phyloP scores from a whole-genome alignment of 2,329 filamentous ascomycete genomes.

The Aspergillus pseudoterreus region DNA sequence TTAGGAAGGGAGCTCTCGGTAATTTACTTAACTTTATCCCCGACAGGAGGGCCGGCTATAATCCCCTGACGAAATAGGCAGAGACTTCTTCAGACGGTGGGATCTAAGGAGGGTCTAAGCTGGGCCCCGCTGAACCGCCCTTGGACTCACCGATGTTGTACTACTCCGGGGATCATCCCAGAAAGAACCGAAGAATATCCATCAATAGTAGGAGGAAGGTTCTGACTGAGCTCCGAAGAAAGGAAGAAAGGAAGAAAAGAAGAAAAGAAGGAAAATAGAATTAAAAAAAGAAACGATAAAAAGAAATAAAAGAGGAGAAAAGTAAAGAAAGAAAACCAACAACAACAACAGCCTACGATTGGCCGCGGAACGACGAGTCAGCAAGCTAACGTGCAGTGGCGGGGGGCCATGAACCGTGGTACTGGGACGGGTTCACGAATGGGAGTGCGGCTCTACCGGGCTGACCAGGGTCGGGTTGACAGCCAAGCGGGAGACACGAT shows the following conservation, averaged over 20 bases:
- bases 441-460: constrained; percentile 11
- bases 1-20: no score
- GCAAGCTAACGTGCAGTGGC: constrained; percentile 18
- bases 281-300: not conserved
- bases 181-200: no score
- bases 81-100: no score
- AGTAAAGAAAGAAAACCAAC: constrained; percentile 7
- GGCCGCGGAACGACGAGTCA: constrained; percentile 16
- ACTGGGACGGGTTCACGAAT: constrained; percentile 20
- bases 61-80: no score
- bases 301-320: not conserved
- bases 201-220: no score
- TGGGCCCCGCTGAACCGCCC: no score
- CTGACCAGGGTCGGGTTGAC: constrained; percentile 13
- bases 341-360: constrained; percentile 17
- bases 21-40: no score
- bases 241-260: not conserved
- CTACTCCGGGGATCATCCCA: no score
- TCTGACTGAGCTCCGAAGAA: not conserved
- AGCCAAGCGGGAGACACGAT: constrained; percentile 17
- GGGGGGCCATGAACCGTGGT: constrained; percentile 18
- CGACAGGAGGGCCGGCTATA: no score
- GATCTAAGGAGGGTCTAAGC: no score
- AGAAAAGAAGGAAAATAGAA: not conserved
- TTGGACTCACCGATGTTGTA: no score